Evolutionary conservation across 805 yeast species (phyloP).

Genomic region (Nakazawaea ambrosiae): DNA sequence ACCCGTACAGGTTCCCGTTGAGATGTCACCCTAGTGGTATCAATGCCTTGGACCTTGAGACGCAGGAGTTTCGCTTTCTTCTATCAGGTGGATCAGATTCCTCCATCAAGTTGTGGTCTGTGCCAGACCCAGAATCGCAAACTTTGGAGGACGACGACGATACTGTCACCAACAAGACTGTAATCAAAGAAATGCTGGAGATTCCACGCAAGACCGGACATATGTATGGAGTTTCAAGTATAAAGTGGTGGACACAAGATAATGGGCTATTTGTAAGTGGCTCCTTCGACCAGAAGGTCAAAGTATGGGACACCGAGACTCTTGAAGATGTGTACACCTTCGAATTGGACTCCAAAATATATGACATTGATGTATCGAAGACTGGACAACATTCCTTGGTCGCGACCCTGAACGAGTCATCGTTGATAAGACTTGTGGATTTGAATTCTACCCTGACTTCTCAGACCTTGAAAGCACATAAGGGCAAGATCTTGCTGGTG

Average conservation of each 20-base stretch:
- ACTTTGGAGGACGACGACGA: slow-evolving; percentile 6
- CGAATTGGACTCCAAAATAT: slow-evolving; percentile 53
- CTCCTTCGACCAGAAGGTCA: slow-evolving; percentile 71
- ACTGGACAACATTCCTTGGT: slow-evolving; percentile 44
- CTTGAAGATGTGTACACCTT: slow-evolving; percentile 64
- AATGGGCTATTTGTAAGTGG: slow-evolving; percentile 79
- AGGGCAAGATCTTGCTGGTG: slow-evolving; percentile 47
- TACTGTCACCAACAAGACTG: slow-evolving; percentile 23
- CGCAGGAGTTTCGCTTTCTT: slow-evolving; percentile 34
- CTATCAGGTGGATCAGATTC: slow-evolving; percentile 74
- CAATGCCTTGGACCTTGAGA: slow-evolving; percentile 54
- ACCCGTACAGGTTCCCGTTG: slow-evolving; percentile 27
- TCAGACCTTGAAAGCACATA: slow-evolving; percentile 62
- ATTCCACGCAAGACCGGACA: slow-evolving; percentile 40
- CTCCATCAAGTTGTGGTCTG: slow-evolving; percentile 60
- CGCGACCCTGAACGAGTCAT: slow-evolving; percentile 67
- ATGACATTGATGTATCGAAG: slow-evolving; percentile 57
- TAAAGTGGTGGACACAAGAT: slow-evolving; percentile 87
- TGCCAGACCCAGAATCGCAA: slow-evolving; percentile 20
- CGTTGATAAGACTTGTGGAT: slow-evolving; percentile 64
- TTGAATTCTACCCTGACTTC: slow-evolving; percentile 66
- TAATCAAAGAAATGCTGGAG: slow-evolving; percentile 15
- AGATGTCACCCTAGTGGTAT: slow-evolving; percentile 46
- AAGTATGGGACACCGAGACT: slow-evolving; percentile 73
- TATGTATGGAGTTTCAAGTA: slow-evolving; percentile 61